Evolutionary conservation across 345 rosid genomes (phyloP), one percentile per base, ranked within the genome.

Genomic region (Psidium friedrichsthalianum): DNA sequence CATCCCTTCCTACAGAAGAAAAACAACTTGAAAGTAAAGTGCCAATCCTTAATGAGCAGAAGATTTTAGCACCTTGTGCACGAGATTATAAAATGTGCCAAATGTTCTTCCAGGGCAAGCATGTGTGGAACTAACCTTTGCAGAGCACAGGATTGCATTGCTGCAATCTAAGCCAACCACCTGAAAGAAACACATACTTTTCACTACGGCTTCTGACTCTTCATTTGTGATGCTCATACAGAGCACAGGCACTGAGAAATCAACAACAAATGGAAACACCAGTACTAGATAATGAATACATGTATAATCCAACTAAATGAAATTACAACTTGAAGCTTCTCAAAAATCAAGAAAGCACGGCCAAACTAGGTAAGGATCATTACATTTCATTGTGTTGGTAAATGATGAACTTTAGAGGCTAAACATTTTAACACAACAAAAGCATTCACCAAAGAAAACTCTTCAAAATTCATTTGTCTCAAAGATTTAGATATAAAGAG

Each of bases 81-180:
- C 5, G 42, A 18, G 47, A 69, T 36, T 69, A 32, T 18, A 69
- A 69, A 69, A 69, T 69, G 25, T 36, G 80, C 80, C 47, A 36
- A 69, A 69, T 69, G 78, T 69, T 21, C 78, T 36, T 82, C 69
- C 18, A 29, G 81, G 11, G 44, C 49, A 84, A 59, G 27, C 52
- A 47, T 56, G 40, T 51, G 27, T 61, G 44, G 76, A 85, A 85
- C 94, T 85, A 89, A 97, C 99, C 99, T 97, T 97, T 87, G 99
- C 99, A 16, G 99, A 97, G 93, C 99, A 97, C 86, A 90, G 89
- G 89, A 97, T 95, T 86, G 98, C 98, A 86, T 92, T 89, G 90
- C 95, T 96, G 89, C 99, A 97, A 87, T 97, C 99, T 88, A 97
- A 92, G 85, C 99, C 99, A 82, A 97, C 88, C 90, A 97, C 95